Percentiles rank a stretch among this genome's conserved stretches.
Evolutionary conservation across 768 basidiomycete species (phyloP).

Genomic region (Leccinum variicolor): DNA sequence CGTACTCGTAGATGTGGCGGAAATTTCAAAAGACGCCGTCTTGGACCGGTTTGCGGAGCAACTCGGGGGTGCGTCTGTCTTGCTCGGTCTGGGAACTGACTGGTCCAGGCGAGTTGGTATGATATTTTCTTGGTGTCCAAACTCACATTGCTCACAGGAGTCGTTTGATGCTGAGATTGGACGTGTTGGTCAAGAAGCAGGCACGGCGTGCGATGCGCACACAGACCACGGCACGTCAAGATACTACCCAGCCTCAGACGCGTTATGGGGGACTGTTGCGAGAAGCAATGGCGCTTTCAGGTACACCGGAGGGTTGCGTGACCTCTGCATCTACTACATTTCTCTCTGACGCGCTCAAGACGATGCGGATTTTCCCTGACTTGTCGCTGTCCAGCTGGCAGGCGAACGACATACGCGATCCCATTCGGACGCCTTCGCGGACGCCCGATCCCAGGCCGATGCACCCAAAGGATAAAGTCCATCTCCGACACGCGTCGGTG

Average conservation of each 20-base stretch:
- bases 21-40: constrained; percentile 53
- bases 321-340: constrained; percentile 13
- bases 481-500: constrained; percentile 52
- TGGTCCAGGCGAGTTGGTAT: constrained; percentile 54
- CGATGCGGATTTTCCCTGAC: constrained; percentile 37
- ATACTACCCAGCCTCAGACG: constrained; percentile 39
- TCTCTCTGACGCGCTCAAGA: constrained; percentile 34
- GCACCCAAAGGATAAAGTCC: constrained; percentile 64
- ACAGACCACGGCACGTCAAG: background rate
- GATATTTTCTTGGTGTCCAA: background rate
- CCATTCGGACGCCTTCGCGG: constrained; percentile 57
- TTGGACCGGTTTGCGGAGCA: constrained; percentile 53
- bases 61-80: constrained; percentile 43
- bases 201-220: constrained; percentile 7
- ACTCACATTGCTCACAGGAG: constrained; percentile 12
- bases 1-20: constrained; percentile 48
- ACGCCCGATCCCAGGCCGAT: constrained; percentile 42
- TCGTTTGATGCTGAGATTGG: constrained; percentile 28
- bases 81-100: constrained; percentile 40
- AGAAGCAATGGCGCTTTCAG: constrained; percentile 26
- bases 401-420: constrained; percentile 37
- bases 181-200: constrained; percentile 29
- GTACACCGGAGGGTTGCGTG: constrained; percentile 15
- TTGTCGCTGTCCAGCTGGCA: constrained; percentile 39
- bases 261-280: constrained; percentile 49